Base-by-base conservation (phyloP, 257 asterid genomes). In the Capsicum rhomboideum region DNA sequence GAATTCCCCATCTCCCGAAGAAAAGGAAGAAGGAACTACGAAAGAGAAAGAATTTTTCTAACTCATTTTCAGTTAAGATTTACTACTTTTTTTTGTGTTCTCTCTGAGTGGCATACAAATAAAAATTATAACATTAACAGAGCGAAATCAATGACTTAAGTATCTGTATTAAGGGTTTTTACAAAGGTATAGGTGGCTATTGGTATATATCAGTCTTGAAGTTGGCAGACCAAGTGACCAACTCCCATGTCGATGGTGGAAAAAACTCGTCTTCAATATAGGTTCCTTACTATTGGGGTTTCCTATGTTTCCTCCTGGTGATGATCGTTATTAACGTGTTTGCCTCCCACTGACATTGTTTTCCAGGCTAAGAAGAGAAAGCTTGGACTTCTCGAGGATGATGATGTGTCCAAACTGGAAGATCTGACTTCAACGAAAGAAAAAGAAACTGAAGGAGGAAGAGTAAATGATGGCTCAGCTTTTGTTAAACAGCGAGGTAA, bases 311-410 rank as follows among this genome's bases (percentile, higher is more conserved):
- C 23, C 20, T 50, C 6, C 81, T 13, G 23, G 46, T 9, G 63
- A 8, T n/a, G 50, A 26, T 50, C 49, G 49, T 54, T 16, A 44
- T 77, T 42, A 46, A 28, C 82, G 9, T 26, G 13, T 26, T 75
- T 49, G 23, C 26, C 61, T 23, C 2, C 59, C 63, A 28, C 29
- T 26, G 26, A 9, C 58, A 50, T 28, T 75, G 10, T 49, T 77
- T 69, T 69, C 78, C 84, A 94, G 97, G 93, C 94, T n/a, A 84
- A 86, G 75, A 97, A 93, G 92, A 90, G 98, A 87, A 93, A 95
- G 87, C 86, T 97, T 87, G 98, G 97, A 50, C 75, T 92, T 34
- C 83, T 93, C 81, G 97, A 92, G 20, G 96, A 91, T 59, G 94
- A 90, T 64, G 92, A 93, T 37, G 14, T n/a, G 55, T 75, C 87